Conservation (phyloP, 495 filamentous ascomycete species). For the Talaromyces trachyspermus region DNA sequence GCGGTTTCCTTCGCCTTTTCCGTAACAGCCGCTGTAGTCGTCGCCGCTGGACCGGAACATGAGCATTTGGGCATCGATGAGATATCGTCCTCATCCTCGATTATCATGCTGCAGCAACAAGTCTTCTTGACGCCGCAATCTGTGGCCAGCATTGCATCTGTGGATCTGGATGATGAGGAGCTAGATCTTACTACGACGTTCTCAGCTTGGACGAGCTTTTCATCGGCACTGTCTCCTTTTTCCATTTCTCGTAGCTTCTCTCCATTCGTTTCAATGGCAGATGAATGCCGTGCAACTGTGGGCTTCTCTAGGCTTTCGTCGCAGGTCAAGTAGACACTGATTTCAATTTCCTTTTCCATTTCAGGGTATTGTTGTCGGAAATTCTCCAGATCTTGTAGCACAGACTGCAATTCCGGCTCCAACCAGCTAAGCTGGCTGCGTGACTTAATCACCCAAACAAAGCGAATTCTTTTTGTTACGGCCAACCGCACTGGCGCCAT, state of each 20-base stretch:
- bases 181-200: slow-evolving; percentile 19
- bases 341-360: slow-evolving; percentile 36
- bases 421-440: slow-evolving; percentile 65
- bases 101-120: slow-evolving; percentile 46
- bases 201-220: slow-evolving; percentile 10
- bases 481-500: slow-evolving; percentile 10
- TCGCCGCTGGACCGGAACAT: slow-evolving; percentile 19
- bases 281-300: not conserved
- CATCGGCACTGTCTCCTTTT: slow-evolving; percentile 9
- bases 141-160: not conserved
- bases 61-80: slow-evolving; percentile 20
- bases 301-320: slow-evolving; percentile 34
- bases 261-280: too few species aligned
- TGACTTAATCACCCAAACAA: slow-evolving; percentile 67
- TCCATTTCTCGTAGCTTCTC: not conserved
- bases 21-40: not conserved
- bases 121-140: slow-evolving; percentile 30
- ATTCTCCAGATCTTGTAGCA: slow-evolving; percentile 43
- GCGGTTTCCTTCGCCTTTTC: too few species aligned
- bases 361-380: slow-evolving; percentile 21
- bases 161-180: slow-evolving; percentile 6
- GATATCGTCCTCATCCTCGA: slow-evolving; percentile 41
- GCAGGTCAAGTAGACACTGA: slow-evolving; percentile 56
- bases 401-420: slow-evolving; percentile 49
- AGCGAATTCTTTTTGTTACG: slow-evolving; percentile 59